A percentile compares a stretch with the other conserved stretches of the same genome.
Conservation (phyloP, 805 yeast species). For the Yamadazyma phyllophila region DNA sequence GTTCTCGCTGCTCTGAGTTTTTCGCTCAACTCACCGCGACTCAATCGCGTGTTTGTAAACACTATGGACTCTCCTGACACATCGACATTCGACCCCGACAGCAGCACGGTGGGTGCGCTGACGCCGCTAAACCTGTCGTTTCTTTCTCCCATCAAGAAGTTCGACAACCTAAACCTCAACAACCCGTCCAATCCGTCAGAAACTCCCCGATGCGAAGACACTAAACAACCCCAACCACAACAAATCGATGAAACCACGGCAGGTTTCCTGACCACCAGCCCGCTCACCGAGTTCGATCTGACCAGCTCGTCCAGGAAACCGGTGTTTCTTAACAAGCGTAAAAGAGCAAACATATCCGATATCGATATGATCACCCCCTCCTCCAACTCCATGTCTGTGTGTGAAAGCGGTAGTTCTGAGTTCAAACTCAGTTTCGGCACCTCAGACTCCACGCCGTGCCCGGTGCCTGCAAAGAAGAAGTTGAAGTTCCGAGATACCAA, state of each 20-base stretch:
- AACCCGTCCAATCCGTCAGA: slow-evolving; percentile 16
- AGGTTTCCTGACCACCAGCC: too few species aligned
- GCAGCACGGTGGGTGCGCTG: slow-evolving; percentile 10
- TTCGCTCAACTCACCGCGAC: too few species aligned
- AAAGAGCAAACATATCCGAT: slow-evolving; percentile 20
- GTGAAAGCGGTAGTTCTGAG: slow-evolving; percentile 9
- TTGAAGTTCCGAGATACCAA: slow-evolving; percentile 23
- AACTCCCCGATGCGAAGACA: too few species aligned
- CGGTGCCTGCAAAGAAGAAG: slow-evolving; percentile 36
- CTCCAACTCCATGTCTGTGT: slow-evolving; percentile 13
- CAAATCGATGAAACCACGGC: too few species aligned
- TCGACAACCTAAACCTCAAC: slow-evolving; percentile 32
- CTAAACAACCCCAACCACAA: too few species aligned
- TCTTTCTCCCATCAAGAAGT: slow-evolving; percentile 35
- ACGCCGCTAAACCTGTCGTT: slow-evolving; percentile 20
- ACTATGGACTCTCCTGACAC: slow-evolving; percentile 3
- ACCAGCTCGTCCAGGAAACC: slow-evolving; percentile 16
- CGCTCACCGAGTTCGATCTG: too few species aligned
- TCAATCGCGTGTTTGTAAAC: slow-evolving; percentile 2
- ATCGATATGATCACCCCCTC: slow-evolving; percentile 16
- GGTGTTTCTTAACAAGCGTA: slow-evolving; percentile 21
- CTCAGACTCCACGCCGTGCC: slow-evolving; percentile 44
- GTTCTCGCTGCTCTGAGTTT: too few species aligned
- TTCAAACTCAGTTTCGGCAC: slow-evolving; percentile 14
- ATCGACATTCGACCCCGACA: slow-evolving; percentile 10